Conservation (phyloP, 768 basidiomycete genomes). For the Nidularia pulvinata region DNA sequence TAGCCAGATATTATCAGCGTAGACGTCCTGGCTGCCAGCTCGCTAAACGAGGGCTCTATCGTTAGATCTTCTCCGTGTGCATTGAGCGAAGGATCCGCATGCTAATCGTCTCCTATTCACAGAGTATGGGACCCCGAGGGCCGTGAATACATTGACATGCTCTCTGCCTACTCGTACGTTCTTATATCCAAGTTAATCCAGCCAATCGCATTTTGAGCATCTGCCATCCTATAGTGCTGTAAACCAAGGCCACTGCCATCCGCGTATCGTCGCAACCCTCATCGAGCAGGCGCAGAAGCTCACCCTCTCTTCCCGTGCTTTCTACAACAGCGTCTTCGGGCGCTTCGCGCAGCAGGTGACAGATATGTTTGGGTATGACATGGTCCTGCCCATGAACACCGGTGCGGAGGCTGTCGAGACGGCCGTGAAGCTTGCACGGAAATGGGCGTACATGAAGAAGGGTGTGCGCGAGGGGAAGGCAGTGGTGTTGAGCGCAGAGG, state of each 20-base stretch:
- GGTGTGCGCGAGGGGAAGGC: slow-evolving; percentile 81
- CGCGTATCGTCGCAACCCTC: slow-evolving; percentile 80
- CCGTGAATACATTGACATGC: slow-evolving; percentile 96
- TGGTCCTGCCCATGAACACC: slow-evolving; percentile 99
- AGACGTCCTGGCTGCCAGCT: too few relatives aligned
- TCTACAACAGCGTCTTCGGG: slow-evolving; percentile 93
- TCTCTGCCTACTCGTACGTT: slow-evolving; percentile 93
- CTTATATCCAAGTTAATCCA: background rate
- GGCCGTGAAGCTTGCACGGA: slow-evolving; percentile 91
- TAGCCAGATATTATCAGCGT: too few relatives aligned
- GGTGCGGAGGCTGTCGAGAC: slow-evolving; percentile 99
- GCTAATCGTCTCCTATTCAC: slow-evolving; percentile 12
- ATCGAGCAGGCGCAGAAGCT: slow-evolving; percentile 85
- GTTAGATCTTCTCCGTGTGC: too few relatives aligned
- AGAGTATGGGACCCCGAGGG: slow-evolving; percentile 96
- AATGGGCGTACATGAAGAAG: slow-evolving; percentile 96
- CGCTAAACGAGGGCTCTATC: too few relatives aligned
- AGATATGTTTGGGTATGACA: slow-evolving; percentile 86
- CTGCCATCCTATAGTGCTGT: slow-evolving; percentile 56
- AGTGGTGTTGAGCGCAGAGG: slow-evolving; percentile 80
- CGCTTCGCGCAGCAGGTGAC: slow-evolving; percentile 87
- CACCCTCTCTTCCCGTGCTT: slow-evolving; percentile 94
- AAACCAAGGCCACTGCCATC: slow-evolving; percentile 96
- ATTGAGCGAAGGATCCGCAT: background rate
- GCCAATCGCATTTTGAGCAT: slow-evolving; percentile 2